Evolutionary conservation across 1,284 basidiomycete genomes (phyloP), one percentile per base, ranked within the genome.

Genomic region (Tremellales sp.): DNA sequence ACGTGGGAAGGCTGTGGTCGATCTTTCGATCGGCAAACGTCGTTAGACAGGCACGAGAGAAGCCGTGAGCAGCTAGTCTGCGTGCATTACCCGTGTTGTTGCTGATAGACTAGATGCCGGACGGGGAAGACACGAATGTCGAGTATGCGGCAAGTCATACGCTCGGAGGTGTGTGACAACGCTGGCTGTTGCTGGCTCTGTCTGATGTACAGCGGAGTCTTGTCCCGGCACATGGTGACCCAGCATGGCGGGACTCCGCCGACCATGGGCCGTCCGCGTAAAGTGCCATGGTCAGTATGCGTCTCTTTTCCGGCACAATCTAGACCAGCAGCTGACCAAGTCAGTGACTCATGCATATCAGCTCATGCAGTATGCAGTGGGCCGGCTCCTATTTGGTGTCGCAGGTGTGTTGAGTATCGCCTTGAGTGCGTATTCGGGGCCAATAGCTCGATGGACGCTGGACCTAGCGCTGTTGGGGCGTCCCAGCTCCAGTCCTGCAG

Each of bases 201-300:
- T 10, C 36, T 21, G 12, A 21, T 10, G 8, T 7, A 10, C 36
- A 39, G 36, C 42, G 42, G 27, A 26, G 26, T 43, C 8, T 13
- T 43, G 7, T 27, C 42, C 1, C 23, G 42, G 22, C 42, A 43
- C 42, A 43, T 43, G 42, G 42, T 43, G 2, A n/a, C n/a, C n/a
- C 24, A 27, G 21, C 42, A 43, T n/a, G 42, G 42, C 5, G 24
- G 23, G 42, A 19, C 24, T 12, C 42, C 42, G 27, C 17, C 24
- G 8, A 12, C 42, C 12, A 43, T 43, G 42, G 42, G 42, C 22
- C 24, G 42, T 19, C 42, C 42, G n/a, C 42, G 42, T 15, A 43
- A 43, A 25, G 17, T 23, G 3, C 22, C 42, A 22, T 43, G 24
- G 42, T 43, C 23, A 29, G 42, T n/a, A 2, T 41, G 24, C 43